Percentiles rank a stretch among this genome's conserved stretches.
phyloP scores from a whole-genome alignment of 1,284 basidiomycete genomes.

The Boletus sp. region DNA sequence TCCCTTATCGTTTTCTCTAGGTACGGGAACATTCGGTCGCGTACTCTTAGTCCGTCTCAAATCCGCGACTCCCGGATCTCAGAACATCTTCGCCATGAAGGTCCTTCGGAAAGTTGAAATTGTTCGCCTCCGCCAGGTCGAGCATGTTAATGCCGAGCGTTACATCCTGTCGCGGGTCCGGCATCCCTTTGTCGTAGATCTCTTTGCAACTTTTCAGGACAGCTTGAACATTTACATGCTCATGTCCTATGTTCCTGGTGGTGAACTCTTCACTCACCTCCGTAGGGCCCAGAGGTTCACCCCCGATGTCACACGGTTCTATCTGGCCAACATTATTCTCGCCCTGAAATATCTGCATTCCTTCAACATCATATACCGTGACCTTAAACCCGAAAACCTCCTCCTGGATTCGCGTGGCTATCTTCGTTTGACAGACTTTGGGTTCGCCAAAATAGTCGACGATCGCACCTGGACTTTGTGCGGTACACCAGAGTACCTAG shows the following conservation, averaged over 20 bases:
- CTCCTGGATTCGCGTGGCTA: slow-evolving; percentile 94
- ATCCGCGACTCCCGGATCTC: slow-evolving; percentile 43
- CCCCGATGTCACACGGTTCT: slow-evolving; percentile 97
- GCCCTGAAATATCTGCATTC: slow-evolving; percentile 96
- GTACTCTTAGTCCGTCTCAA: slow-evolving; percentile 81
- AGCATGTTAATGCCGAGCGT: slow-evolving; percentile 97
- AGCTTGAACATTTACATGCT: slow-evolving; percentile 97
- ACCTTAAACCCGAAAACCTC: slow-evolving; percentile 97
- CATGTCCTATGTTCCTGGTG: slow-evolving; percentile 96
- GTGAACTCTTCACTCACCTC: slow-evolving; percentile 93
- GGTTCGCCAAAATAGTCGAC: slow-evolving; percentile 97
- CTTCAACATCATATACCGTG: slow-evolving; percentile 98
- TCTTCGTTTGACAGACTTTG: slow-evolving; percentile 96
- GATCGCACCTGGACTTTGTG: slow-evolving; percentile 99
- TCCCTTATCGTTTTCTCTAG: slow-evolving; percentile 37
- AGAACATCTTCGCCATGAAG: slow-evolving; percentile 87
- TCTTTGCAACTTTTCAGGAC: slow-evolving; percentile 96
- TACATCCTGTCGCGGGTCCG: slow-evolving; percentile 87
- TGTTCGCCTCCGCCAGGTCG: slow-evolving; percentile 93
- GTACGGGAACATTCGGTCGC: slow-evolving; percentile 91
- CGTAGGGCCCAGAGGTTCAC: slow-evolving; percentile 93
- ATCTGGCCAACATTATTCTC: slow-evolving; percentile 94
- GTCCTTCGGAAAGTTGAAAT: slow-evolving; percentile 91
- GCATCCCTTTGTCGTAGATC: slow-evolving; percentile 80
- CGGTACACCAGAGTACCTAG: slow-evolving; percentile 95